Conservation (phyloP, 2,329 filamentous ascomycete species). For the Diaporthe eres region DNA sequence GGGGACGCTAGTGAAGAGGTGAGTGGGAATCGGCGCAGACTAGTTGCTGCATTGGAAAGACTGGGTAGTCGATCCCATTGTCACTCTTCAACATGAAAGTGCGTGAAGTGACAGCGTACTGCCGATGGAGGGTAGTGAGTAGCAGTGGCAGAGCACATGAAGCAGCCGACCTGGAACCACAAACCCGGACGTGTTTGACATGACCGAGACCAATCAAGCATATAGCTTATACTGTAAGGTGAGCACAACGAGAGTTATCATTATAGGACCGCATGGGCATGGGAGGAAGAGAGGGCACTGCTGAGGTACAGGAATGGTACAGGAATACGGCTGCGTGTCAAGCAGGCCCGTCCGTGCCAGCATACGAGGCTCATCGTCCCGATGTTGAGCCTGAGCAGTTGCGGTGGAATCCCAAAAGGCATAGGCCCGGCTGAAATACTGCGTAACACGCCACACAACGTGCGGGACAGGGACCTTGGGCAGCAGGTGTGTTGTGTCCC, state of each 20-base stretch:
- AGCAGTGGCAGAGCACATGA: not conserved
- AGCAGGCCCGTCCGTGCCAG: not conserved
- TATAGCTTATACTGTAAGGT: not conserved
- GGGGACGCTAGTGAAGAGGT: conserved; percentile 41
- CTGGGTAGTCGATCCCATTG: conserved; percentile 6
- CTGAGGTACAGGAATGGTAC: not conserved
- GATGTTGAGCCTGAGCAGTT: not conserved
- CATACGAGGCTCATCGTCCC: not conserved
- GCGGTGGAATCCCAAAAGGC: not conserved
- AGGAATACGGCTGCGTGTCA: not conserved
- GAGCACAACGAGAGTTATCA: not conserved
- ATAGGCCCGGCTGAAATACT: conserved; percentile 13
- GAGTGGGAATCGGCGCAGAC: conserved; percentile 26
- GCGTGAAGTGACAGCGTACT: not conserved
- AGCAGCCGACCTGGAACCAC: conserved; percentile 5
- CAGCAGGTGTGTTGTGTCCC: not conserved
- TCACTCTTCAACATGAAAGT: not conserved
- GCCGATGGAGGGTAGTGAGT: not conserved
- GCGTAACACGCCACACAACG: conserved; percentile 32
- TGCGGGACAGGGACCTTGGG: conserved; percentile 15
- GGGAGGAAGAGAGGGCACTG: not conserved
- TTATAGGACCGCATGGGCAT: not conserved
- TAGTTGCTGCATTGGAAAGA: conserved; percentile 10
- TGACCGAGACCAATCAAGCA: not conserved
- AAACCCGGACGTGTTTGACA: conserved; percentile 12